Evolutionary conservation across 441 rosid species (phyloP).

Genomic region (Pelargonium citronellum): DNA sequence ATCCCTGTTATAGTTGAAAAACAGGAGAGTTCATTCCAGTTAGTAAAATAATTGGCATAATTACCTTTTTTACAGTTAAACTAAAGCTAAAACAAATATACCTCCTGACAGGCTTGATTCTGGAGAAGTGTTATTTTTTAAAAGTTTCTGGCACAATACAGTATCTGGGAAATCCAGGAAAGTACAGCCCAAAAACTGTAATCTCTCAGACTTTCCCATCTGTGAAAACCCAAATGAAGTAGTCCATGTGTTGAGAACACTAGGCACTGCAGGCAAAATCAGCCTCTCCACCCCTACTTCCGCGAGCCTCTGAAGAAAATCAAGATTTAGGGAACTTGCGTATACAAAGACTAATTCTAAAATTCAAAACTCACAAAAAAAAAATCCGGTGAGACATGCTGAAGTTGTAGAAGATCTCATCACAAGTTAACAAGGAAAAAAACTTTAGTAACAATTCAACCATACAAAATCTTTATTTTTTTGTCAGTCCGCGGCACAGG

Average conservation of each 20-base stretch:
- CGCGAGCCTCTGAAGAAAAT: conserved; percentile 50
- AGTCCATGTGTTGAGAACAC: conserved; percentile 61
- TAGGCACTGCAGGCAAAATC: conserved; percentile 72
- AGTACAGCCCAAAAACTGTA: conserved; percentile 39
- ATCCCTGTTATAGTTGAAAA: conserved; percentile 31
- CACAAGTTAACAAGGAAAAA: too few relatives aligned
- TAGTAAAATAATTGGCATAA: not conserved
- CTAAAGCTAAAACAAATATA: conserved; percentile 16
- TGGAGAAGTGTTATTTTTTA: conserved; percentile 26
- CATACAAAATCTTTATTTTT: too few relatives aligned
- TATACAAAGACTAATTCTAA: too few relatives aligned
- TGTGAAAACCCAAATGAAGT: conserved; percentile 67
- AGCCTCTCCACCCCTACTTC: conserved; percentile 67
- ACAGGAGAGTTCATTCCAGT: conserved; percentile 9
- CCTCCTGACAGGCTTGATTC: conserved; percentile 33
- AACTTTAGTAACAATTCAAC: too few relatives aligned
- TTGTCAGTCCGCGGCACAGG: too few relatives aligned
- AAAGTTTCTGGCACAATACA: conserved; percentile 56
- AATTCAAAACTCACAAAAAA: too few relatives aligned
- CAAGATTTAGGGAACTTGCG: too few relatives aligned
- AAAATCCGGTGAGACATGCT: too few relatives aligned
- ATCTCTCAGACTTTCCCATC: conserved; percentile 46
- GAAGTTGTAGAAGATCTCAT: too few relatives aligned
- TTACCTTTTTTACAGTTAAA: not conserved
- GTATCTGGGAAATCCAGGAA: conserved; percentile 73